A percentile compares a stretch with the other conserved stretches of the same genome.
These are phyloP conservation scores for Fusarium sp. DNA, from an alignment of 2,329 filamentous ascomycete species.

Conservation along the genomic window DNA sequence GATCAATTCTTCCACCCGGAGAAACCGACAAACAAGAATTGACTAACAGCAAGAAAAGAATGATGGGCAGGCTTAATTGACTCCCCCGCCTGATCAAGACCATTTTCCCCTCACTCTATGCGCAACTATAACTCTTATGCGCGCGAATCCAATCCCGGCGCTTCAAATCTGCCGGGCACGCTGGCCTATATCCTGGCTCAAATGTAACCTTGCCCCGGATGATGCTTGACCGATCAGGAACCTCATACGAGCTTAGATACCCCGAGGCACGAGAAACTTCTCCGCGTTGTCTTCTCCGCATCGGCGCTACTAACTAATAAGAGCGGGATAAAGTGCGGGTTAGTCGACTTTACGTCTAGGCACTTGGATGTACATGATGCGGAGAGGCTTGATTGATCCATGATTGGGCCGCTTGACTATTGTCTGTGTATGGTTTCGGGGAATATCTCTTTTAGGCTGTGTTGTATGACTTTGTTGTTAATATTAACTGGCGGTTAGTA, in stretches of 20 bases:
- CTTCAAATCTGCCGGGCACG: background rate
- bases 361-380: slow-evolving; percentile 27
- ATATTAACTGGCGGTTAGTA: slow-evolving; percentile 11
- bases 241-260: slow-evolving; percentile 22
- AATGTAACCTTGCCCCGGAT: slow-evolving; percentile 13
- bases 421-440: background rate
- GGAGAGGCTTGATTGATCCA: slow-evolving; percentile 15
- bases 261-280: slow-evolving; percentile 5
- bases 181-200: background rate
- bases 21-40: background rate
- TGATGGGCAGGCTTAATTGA: background rate
- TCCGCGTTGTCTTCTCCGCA: slow-evolving; percentile 8
- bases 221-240: slow-evolving; percentile 20
- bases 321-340: slow-evolving; percentile 15
- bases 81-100: background rate
- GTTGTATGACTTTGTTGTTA: background rate
- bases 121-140: slow-evolving; percentile 10
- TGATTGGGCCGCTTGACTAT: slow-evolving; percentile 35
- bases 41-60: background rate
- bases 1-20: slow-evolving; percentile 6
- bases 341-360: slow-evolving; percentile 13
- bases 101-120: background rate
- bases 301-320: background rate
- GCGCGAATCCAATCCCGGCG: slow-evolving; percentile 24
- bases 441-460: background rate